Conservation (phyloP, 2,329 filamentous ascomycete genomes). For the Endothia cerciana region DNA sequence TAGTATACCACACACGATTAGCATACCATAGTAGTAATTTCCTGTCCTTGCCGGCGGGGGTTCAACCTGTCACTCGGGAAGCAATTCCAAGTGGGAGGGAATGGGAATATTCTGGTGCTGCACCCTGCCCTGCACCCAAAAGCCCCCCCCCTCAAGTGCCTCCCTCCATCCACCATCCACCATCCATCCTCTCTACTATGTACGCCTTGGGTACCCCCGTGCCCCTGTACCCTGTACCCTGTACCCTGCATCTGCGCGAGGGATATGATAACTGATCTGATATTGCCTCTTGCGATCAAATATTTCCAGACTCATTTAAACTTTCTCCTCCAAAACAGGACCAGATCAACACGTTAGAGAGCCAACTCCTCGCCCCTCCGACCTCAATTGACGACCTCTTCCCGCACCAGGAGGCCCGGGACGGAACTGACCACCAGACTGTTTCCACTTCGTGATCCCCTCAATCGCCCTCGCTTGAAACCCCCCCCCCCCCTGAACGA, state of each 20-base stretch:
- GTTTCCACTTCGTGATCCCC: neutral
- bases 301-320: constrained; percentile 9
- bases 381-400: neutral
- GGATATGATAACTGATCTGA: neutral
- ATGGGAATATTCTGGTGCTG: neutral
- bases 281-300: constrained; percentile 1
- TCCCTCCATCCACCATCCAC: too few relatives aligned
- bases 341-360: neutral
- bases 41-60: neutral
- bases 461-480: too few relatives aligned
- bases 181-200: too few relatives aligned
- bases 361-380: neutral
- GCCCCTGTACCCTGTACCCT: neutral
- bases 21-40: neutral
- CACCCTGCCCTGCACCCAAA: neutral
- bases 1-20: neutral
- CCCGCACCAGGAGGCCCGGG: too few relatives aligned
- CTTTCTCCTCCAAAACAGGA: neutral
- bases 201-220: neutral
- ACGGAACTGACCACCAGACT: too few relatives aligned
- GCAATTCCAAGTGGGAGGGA: neutral
- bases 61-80: constrained; percentile 6
- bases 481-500: neutral
- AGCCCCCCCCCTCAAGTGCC: too few relatives aligned
- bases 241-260: neutral